Evolutionary conservation across 2,329 filamentous ascomycete genomes (phyloP).

Genomic region (Ceratocystis ficicola): DNA sequence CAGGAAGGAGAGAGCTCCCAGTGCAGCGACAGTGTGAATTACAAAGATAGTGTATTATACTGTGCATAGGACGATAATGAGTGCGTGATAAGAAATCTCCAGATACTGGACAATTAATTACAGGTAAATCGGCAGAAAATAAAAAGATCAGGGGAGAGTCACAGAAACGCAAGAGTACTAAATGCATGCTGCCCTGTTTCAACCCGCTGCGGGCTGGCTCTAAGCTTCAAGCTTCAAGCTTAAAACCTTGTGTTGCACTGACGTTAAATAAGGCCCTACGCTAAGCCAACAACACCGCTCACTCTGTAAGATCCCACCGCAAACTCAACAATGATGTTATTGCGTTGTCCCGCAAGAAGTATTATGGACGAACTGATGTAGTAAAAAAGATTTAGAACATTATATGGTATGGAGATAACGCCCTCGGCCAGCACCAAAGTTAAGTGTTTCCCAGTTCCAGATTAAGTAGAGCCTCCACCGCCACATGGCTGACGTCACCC

Average conservation of each 20-base stretch:
- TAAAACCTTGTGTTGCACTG: constrained; percentile 1
- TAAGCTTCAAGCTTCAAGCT: background rate
- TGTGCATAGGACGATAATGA: background rate
- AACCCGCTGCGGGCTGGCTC: background rate
- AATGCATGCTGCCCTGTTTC: background rate
- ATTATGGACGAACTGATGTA: too few species aligned
- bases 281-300: background rate
- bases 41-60: background rate
- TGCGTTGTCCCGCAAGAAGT: background rate
- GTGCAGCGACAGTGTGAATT: background rate
- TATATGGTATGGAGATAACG: too few species aligned
- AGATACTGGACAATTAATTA: too few species aligned
- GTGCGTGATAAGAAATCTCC: too few species aligned
- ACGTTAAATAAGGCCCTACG: background rate
- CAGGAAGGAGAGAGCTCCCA: background rate
- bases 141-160: too few species aligned
- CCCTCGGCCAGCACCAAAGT: too few species aligned
- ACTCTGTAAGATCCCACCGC: too few species aligned
- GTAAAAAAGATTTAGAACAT: too few species aligned
- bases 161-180: too few species aligned
- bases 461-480: background rate
- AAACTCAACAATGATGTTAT: background rate
- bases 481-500: too few species aligned
- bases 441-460: background rate
- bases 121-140: too few species aligned